Percentiles rank a stretch among this genome's conserved stretches.
Conservation (phyloP, 1,139 yeast genomes). For the Protomyces pachydermus region DNA sequence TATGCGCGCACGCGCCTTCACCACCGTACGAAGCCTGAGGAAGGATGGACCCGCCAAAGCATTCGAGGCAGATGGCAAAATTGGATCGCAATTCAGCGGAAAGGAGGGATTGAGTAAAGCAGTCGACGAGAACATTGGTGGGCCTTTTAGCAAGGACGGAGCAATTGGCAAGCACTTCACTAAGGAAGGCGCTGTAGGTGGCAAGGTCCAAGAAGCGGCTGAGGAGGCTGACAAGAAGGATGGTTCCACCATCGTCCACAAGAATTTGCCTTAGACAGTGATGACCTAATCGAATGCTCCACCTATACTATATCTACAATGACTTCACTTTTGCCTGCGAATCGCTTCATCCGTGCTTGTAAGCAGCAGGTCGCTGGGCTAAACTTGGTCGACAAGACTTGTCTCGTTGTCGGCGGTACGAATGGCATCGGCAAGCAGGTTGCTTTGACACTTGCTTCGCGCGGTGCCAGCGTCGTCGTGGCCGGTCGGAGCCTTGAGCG, state of each 20-base stretch:
- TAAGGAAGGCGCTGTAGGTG: constrained; percentile 25
- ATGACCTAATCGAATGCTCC: neutral
- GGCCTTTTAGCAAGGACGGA: constrained; percentile 24
- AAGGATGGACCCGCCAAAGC: constrained; percentile 11
- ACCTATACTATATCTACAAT: neutral
- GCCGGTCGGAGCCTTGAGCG: constrained; percentile 15
- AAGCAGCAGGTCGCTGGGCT: neutral
- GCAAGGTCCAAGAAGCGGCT: constrained; percentile 25
- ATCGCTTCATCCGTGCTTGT: neutral
- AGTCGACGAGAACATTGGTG: constrained; percentile 23
- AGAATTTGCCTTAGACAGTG: neutral
- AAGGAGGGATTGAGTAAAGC: constrained; percentile 17
- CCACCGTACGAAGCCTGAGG: neutral
- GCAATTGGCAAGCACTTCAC: constrained; percentile 22
- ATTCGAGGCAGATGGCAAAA: constrained; percentile 22
- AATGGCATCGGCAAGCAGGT: constrained; percentile 13
- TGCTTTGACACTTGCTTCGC: constrained; percentile 4
- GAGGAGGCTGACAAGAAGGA: constrained; percentile 20
- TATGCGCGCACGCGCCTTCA: neutral
- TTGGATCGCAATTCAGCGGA: constrained; percentile 21
- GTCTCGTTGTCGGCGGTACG: constrained; percentile 19
- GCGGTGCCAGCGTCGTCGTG: constrained; percentile 18
- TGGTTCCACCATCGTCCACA: no score
- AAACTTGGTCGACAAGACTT: constrained; percentile 6
- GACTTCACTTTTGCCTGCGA: neutral